Evolutionary conservation across 179 eudicot species (phyloP), one percentile per base, ranked within the genome.

Genomic region (Corrigiola litoralis): DNA sequence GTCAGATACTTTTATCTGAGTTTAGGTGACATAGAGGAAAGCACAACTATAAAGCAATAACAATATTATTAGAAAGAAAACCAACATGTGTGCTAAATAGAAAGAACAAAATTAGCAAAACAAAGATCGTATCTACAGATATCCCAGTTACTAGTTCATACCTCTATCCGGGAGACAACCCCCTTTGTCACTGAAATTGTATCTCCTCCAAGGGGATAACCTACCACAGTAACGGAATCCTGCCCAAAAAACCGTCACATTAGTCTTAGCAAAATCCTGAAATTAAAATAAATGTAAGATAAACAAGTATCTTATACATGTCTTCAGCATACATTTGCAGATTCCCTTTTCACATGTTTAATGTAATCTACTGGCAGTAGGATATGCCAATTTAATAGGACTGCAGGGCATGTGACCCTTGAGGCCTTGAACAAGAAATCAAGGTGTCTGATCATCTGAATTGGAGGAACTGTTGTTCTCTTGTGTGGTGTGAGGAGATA

Each of bases 151-250:
- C 44, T 21, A 29, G 20, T 44, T 34, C 83, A 63, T 79, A 92
- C 98, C 97, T 92, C 98, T 76, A 92, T 87, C 56, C 98, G 84
- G 24, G 98, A 92, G 49, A 92, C 96, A 37, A 92, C 98, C 47
- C 98, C 98, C 77, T 90, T 92, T 40, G 97, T 90, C 75, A 92
- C 98, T 67, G 98, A 92, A 72, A 92, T 92, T 52, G 98, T 92
- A 77, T 90, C 98, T 65, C 98, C 98, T 71, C 98, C 98, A 74
- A 90, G 95, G 40, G 98, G 98, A 80, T 92, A 92, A 34, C 98
- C 98, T 16, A 92, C 98, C 60, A 92, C 95, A 76, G 98, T 92
- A 25, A 92, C 98, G 14, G 92, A 23, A 81, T 90, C 98, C 98
- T 92, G 95, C 75, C 41, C 73, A 73, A 51, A 9, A 59, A 61